Percentiles rank a stretch among this genome's conserved stretches.
Conservation (phyloP, 306 rosid species). For the Pueraria montana region DNA sequence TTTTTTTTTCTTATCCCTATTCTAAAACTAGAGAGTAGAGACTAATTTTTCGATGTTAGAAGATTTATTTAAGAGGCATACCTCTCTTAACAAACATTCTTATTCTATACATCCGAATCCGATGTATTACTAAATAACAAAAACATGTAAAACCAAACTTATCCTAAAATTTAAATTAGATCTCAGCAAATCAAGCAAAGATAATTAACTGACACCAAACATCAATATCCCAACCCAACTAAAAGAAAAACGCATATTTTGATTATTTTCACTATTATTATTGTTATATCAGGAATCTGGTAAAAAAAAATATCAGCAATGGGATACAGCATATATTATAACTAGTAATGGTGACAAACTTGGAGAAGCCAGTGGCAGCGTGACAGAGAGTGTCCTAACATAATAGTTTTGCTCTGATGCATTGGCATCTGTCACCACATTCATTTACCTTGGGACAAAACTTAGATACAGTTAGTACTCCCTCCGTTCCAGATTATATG, state of each 20-base stretch:
- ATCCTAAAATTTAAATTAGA: neutral
- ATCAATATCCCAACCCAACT: neutral
- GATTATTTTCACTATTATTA: neutral
- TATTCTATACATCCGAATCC: neutral
- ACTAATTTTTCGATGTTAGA: too few relatives aligned
- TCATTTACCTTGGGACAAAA: neutral
- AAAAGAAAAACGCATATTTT: neutral
- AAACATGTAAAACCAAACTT: neutral
- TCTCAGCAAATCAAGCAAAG: too few relatives aligned
- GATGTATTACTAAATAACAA: neutral
- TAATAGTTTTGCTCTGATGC: neutral
- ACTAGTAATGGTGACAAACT: constrained; percentile 18
- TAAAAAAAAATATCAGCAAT: neutral
- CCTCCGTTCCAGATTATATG: too few relatives aligned
- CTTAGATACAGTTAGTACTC: too few relatives aligned
- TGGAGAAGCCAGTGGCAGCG: neutral
- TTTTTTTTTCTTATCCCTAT: too few relatives aligned
- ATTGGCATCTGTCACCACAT: constrained; percentile 46
- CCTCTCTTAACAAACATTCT: neutral
- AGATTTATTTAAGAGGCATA: neutral
- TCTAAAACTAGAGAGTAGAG: neutral
- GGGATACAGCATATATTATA: neutral
- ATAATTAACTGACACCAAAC: neutral
- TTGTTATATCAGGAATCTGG: neutral
- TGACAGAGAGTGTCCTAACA: constrained; percentile 31